Evolutionary conservation across 1,284 basidiomycete species (phyloP).

Genomic region (Schizopora paradoxa): DNA sequence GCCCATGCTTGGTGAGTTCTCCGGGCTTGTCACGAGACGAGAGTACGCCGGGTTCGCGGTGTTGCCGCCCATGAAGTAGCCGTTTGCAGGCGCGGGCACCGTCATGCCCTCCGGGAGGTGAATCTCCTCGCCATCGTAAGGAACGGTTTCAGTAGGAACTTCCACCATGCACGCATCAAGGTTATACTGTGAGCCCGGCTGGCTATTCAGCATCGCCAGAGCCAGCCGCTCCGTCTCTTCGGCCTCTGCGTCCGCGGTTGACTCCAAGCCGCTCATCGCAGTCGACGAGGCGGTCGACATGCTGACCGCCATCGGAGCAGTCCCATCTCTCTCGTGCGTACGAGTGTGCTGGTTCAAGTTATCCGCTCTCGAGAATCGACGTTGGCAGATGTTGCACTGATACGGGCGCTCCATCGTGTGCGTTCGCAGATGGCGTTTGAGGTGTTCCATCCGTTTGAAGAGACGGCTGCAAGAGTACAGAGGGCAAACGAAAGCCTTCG

Average conservation of each 20-base stretch:
- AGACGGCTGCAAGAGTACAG: conserved; percentile 73
- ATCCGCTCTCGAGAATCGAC: conserved; percentile 80
- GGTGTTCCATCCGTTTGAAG: conserved; percentile 87
- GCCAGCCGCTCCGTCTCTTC: conserved; percentile 27
- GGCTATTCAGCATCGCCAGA: conserved; percentile 26
- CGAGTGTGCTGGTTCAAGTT: conserved; percentile 80
- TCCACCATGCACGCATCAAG: conserved; percentile 51
- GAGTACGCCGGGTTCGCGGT: conserved; percentile 4
- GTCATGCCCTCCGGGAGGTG: conserved; percentile 58
- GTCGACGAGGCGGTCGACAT: conserved; percentile 23
- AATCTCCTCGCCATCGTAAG: conserved; percentile 50
- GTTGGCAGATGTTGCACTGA: conserved; percentile 65
- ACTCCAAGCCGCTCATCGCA: conserved; percentile 26
- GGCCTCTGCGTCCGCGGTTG: conserved; percentile 25
- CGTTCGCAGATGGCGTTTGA: conserved; percentile 83
- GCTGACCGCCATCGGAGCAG: conserved; percentile 24
- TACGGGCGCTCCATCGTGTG: conserved; percentile 86
- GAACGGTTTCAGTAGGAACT: conserved; percentile 28
- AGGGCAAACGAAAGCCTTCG: conserved; percentile 74
- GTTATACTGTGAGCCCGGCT: conserved; percentile 15
- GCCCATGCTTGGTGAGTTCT: conserved; percentile 15
- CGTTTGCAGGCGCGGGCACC: conserved; percentile 24
- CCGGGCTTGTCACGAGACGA: conserved; percentile 14
- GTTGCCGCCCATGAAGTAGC: conserved; percentile 1
- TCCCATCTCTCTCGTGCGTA: conserved; percentile 57